phyloP scores from a whole-genome alignment of 352 stramenopile species.

The Phytophthora pistaciae region DNA sequence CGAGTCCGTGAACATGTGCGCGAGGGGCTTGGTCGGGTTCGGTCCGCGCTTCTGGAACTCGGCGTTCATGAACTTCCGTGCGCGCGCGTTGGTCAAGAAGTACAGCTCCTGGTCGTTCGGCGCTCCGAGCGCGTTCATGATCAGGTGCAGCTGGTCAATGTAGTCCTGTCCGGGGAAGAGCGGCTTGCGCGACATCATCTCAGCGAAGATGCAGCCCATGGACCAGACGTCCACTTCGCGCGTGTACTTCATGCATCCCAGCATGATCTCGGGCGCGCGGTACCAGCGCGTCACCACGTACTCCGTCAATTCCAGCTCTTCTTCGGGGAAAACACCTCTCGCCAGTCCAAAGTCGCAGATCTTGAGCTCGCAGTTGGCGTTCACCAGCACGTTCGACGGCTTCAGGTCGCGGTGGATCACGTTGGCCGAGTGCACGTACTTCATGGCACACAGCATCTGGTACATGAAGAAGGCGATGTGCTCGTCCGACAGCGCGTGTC shows the following conservation, averaged over 20 bases:
- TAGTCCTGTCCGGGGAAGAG: conserved; percentile 97
- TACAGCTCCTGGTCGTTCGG: conserved; percentile 95
- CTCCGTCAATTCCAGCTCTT: conserved; percentile 79
- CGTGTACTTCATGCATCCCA: conserved; percentile 90
- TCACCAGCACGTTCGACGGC: conserved; percentile 98
- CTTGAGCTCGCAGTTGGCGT: conserved; percentile 92
- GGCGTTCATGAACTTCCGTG: conserved; percentile 87
- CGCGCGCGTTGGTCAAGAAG: conserved; percentile 96
- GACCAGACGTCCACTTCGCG: conserved; percentile 94
- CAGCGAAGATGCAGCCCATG: conserved; percentile 99
- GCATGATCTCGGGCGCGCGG: conserved; percentile 84
- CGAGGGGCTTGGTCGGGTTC: conserved; percentile 69
- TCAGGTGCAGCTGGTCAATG: conserved; percentile 97
- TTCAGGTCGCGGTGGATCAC: conserved; percentile 98
- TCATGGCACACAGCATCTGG: conserved; percentile 92
- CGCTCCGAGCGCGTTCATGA: conserved; percentile 97
- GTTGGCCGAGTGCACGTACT: conserved; percentile 94
- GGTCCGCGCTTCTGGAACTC: conserved; percentile 80
- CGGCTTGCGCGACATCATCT: conserved; percentile 98
- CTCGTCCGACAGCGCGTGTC: conserved; percentile 84
- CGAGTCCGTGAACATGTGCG: conserved; percentile 79
- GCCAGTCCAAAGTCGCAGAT: conserved; percentile 92
- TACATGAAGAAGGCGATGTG: conserved; percentile 93
- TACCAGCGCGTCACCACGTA: conserved; percentile 96
- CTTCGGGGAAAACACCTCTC: conserved; percentile 80